Evolutionary conservation across 2,329 filamentous ascomycete species (phyloP), one percentile per base, ranked within the genome.

Genomic region (Xylaria arbuscula): DNA sequence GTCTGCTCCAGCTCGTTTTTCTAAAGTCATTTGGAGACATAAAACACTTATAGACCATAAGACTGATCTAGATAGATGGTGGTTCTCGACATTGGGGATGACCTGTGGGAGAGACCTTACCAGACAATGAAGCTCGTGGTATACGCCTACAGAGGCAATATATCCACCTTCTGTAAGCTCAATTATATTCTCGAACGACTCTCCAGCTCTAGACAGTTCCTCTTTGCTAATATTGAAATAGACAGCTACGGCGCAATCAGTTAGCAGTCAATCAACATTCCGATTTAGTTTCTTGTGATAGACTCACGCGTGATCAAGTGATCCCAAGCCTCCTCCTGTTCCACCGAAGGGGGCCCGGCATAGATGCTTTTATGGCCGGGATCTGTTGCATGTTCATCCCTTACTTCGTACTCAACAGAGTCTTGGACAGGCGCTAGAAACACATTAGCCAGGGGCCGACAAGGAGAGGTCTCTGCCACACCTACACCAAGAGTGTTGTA

Each of bases 121-220:
- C 8, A 71, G 11, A 55, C 69, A 71, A 51, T 71, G 69, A 47
- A 71, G 69, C 50, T 71, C 69, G 34, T 71, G 69, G 28, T 69
- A 71, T 2, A 69, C 69, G 19, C 63, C 61, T 17, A 71, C 34
- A 17, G 54, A 63, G 45, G 66, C 66, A 9, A 54, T 32, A 48
- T 66, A 69, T 24, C 69, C 69, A 28, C 69, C 66, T 1, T 56
- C 60, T 3, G 55, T 67, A n/a, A 71, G 42, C 47, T 66, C 62
- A 15, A 64, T 54, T 10, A 65, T 34, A 28, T 61, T 22, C 6
- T 67, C 51, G 15, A 69, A 34, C 11, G 53, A 50, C 36, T 71
- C 69, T 19, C 66, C 69, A 8, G 66, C 60, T 11, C 40, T 64
- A 17, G 28, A 13, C 1, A 71, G 24, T 22, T 71, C 69, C 28